phyloP scores from a whole-genome alignment of 163 green algal genomes.

The Chlamydomonas reinhardtii region DNA sequence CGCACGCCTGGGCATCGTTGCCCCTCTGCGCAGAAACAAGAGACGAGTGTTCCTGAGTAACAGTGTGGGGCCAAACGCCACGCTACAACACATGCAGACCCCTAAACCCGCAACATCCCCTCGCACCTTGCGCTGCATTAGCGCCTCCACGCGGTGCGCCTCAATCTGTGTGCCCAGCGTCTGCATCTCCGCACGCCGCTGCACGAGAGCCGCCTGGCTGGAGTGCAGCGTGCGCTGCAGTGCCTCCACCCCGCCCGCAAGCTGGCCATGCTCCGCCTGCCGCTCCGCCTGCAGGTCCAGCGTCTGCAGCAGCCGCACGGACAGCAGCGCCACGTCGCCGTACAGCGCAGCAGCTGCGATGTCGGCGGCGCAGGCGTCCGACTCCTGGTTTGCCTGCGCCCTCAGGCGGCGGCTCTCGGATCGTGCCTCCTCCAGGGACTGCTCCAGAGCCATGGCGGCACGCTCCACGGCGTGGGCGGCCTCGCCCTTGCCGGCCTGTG shows the following conservation, averaged over 20 bases:
- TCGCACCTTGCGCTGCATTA: background rate
- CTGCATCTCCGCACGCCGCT: slow-evolving; percentile 17
- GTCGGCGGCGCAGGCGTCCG: background rate
- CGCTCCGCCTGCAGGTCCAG: slow-evolving; percentile 20
- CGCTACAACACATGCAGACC: too few relatives aligned
- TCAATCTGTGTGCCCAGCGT: slow-evolving; percentile 5
- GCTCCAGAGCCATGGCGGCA: background rate
- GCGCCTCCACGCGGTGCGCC: background rate
- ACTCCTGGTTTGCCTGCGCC: slow-evolving; percentile 12
- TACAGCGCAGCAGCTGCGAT: background rate
- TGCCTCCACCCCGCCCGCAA: background rate
- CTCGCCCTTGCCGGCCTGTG: slow-evolving; percentile 15
- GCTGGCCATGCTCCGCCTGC: slow-evolving; percentile 12
- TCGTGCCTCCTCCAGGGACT: slow-evolving; percentile 7
- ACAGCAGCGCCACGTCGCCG: slow-evolving; percentile 5
- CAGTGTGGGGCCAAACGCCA: too few relatives aligned
- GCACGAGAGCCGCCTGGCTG: background rate
- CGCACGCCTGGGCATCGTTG: slow-evolving; percentile 23
- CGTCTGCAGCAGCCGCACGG: slow-evolving; percentile 10
- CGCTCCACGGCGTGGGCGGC: background rate
- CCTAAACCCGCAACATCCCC: background rate
- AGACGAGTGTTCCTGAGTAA: background rate
- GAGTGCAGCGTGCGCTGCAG: background rate
- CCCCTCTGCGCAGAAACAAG: background rate
- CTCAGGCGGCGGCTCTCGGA: background rate